Conservation (phyloP, 2,329 filamentous ascomycete species). For the Cordyceps cicadae region DNA sequence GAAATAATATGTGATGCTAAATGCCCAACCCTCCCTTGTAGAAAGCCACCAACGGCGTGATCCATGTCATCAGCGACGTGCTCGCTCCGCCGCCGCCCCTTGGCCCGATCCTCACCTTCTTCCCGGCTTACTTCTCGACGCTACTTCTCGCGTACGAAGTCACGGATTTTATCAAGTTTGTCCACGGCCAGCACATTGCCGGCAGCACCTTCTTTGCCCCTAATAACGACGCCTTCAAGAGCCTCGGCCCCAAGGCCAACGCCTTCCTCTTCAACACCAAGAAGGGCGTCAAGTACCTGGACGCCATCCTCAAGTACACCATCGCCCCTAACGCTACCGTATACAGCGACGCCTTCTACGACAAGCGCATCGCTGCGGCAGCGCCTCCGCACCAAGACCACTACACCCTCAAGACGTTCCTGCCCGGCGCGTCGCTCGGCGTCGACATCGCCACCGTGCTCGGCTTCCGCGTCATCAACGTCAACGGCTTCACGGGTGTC, state of each 20-base stretch:
- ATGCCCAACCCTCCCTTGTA: slow-evolving; percentile 20
- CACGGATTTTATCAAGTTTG: slow-evolving; percentile 58
- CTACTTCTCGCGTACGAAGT: slow-evolving; percentile 65
- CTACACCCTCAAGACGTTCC: slow-evolving; percentile 65
- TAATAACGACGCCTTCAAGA: slow-evolving; percentile 69
- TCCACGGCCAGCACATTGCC: slow-evolving; percentile 43
- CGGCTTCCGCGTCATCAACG: slow-evolving; percentile 61
- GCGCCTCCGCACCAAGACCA: slow-evolving; percentile 33
- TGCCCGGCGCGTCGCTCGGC: slow-evolving; percentile 56
- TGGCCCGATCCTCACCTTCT: slow-evolving; percentile 46
- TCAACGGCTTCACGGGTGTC: slow-evolving; percentile 66
- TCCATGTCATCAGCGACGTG: slow-evolving; percentile 68
- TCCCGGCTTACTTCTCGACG: slow-evolving; percentile 72
- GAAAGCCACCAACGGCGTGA: slow-evolving; percentile 69
- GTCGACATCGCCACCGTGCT: slow-evolving; percentile 64
- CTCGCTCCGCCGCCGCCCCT: slow-evolving; percentile 67
- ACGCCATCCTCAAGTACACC: slow-evolving; percentile 71
- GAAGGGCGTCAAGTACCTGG: slow-evolving; percentile 65
- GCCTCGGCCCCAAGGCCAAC: slow-evolving; percentile 64
- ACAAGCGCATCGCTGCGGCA: slow-evolving; percentile 20
- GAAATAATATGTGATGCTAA: background rate
- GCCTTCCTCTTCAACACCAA: slow-evolving; percentile 77
- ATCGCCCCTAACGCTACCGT: slow-evolving; percentile 65
- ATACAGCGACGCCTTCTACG: slow-evolving; percentile 77
- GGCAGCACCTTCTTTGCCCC: slow-evolving; percentile 78